Conservation (phyloP, 768 basidiomycete species). For the Panaeolus cyanescens region DNA sequence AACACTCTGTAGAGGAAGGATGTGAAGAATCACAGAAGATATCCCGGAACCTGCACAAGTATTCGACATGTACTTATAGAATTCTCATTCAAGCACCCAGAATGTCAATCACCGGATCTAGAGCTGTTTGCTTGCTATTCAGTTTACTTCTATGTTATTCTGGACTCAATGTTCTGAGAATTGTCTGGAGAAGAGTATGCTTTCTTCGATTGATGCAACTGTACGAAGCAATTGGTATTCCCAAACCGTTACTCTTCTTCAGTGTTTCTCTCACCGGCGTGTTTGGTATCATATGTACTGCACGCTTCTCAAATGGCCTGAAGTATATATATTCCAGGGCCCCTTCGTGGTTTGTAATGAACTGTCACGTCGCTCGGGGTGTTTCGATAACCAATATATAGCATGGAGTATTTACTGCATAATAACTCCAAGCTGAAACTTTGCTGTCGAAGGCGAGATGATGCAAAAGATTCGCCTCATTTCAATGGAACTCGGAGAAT, state of each 20-base stretch:
- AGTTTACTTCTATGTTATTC: not conserved
- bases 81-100: not conserved
- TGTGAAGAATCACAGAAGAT: no score
- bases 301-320: not conserved
- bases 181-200: not conserved
- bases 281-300: not conserved
- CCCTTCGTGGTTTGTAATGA: not conserved
- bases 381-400: not conserved
- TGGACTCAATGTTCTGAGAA: not conserved
- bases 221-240: not conserved
- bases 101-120: not conserved
- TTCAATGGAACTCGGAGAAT: not conserved
- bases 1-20: not conserved
- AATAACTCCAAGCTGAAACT: not conserved
- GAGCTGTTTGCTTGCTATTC: not conserved
- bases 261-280: not conserved
- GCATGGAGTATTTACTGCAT: not conserved
- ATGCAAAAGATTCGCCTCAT: no score
- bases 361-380: not conserved
- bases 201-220: not conserved
- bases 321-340: not conserved
- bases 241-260: not conserved
- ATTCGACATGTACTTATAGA: not conserved
- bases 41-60: no score
- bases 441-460: no score